Evolutionary conservation across 2,329 filamentous ascomycete species (phyloP).

Genomic region (Elsinoe arachidis): DNA sequence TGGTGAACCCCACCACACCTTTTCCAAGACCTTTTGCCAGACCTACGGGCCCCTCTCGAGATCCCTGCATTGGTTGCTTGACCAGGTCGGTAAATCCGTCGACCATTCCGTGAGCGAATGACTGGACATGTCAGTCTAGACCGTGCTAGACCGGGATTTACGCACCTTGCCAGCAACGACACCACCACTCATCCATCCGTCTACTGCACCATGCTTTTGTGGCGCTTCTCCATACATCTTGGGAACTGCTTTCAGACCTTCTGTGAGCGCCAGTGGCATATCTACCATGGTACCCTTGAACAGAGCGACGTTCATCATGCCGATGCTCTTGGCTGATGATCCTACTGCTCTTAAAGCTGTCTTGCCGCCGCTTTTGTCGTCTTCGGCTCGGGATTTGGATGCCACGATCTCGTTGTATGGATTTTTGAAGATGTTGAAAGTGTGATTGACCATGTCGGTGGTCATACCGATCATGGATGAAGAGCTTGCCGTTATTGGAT

Average conservation of each 20-base stretch:
- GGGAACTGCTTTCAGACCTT: background rate
- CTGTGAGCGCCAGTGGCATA: background rate
- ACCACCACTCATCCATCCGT: background rate
- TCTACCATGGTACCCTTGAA: slow-evolving; percentile 5
- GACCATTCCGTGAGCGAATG: slow-evolving; percentile 9
- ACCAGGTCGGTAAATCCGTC: slow-evolving; percentile 10
- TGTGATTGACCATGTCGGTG: slow-evolving; percentile 13
- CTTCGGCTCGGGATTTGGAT: background rate
- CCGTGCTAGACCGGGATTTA: background rate
- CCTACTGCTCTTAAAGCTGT: background rate
- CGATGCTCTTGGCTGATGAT: background rate
- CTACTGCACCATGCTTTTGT: background rate
- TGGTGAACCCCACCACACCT: slow-evolving; percentile 5
- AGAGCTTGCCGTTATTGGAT: slow-evolving; percentile 24
- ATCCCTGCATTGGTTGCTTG: background rate
- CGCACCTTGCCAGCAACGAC: background rate
- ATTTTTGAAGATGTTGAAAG: slow-evolving; percentile 16
- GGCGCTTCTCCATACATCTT: background rate
- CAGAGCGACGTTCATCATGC: background rate
- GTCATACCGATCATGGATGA: slow-evolving; percentile 17
- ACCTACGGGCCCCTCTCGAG: slow-evolving; percentile 11
- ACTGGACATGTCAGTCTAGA: background rate
- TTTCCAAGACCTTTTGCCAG: slow-evolving; percentile 11
- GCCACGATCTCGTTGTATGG: background rate
- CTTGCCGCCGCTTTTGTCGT: background rate